Base-by-base conservation (phyloP, 768 basidiomycete genomes). In the Daedalea quercina region DNA sequence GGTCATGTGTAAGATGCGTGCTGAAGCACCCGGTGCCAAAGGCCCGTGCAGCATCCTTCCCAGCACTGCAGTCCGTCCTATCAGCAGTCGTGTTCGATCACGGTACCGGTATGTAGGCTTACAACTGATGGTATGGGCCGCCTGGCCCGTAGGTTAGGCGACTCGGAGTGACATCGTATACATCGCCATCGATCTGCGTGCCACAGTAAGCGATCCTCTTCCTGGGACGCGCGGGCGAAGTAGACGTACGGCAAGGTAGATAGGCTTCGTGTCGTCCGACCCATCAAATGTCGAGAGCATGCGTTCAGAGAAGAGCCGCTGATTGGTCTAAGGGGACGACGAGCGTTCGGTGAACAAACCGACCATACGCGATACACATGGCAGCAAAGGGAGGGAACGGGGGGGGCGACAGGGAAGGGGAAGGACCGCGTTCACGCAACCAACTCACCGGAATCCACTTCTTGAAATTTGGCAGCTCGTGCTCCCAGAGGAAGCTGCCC, bases 21-120 rank as follows among this genome's bases (percentile, higher is more conserved):
- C 82, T 77, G 74, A 97, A 96, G 67, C 94, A 98, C 9, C 94
- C 94, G 2, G 94, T 98, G 43, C 80, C 90, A 68, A 92, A 98
- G 0, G 94, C 87, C 59, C 94, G 76, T 24, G 90, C 88, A n/a
- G 90, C 92, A 67, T 97, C 94, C 49, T 78, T 69, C 12, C 94
- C 94, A 57, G 90, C 84, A 69, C 89, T 79, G 58, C 52, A 53
- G 52, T 46, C 43, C 43, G 28, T 31, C 28, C 11, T 31, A 31
- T 31, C 28, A 31, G 28, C 11, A 11, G 28, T 4, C 28, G 4
- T 11, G 6, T 4, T 31, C 28, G 28, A 11, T 11, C 6, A 11
- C 28, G 11, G 4, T 6, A 11, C 28, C 28, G 28, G 28, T 6
- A 31, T 11, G 35, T 28, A 28, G 37, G 50, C 48, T 11, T 20